Conservation (phyloP, 805 yeast genomes). For the Nakazawaea holstii region DNA sequence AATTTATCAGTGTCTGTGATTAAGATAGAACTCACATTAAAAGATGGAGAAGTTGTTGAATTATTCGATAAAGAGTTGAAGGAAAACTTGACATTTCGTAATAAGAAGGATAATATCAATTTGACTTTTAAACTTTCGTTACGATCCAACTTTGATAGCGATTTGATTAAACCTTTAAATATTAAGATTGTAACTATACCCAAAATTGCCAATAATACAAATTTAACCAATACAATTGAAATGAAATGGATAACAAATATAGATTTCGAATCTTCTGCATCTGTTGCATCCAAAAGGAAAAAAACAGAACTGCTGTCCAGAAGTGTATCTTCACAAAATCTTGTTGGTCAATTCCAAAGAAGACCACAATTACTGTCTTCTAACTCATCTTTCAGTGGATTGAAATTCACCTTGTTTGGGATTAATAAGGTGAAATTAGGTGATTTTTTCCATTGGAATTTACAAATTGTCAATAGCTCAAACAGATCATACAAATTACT, state of each 20-base stretch:
- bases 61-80: conserved; percentile 2
- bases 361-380: conserved; percentile 20
- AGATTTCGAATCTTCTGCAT: conserved; percentile 18
- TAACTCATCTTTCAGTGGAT: conserved; percentile 20
- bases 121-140: conserved; percentile 5
- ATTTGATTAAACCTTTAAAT: conserved; percentile 6
- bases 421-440: conserved; percentile 57
- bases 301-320: not conserved
- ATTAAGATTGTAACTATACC: conserved; percentile 7
- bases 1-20: conserved; percentile 5
- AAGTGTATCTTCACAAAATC: conserved; percentile 16
- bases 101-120: conserved; percentile 4
- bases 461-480: conserved; percentile 62
- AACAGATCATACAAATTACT: conserved; percentile 45
- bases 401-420: conserved; percentile 56
- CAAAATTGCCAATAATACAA: not conserved
- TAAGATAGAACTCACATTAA: conserved; percentile 4
- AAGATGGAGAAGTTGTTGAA: conserved; percentile 10
- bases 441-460: conserved; percentile 52
- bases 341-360: conserved; percentile 24
- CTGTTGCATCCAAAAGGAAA: conserved; percentile 8
- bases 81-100: conserved; percentile 1
- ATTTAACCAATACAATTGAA: conserved; percentile 15
- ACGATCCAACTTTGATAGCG: conserved; percentile 3
- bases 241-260: conserved; percentile 34